These are phyloP conservation scores for Sporothrix brunneoviolacea DNA, from an alignment of 2,329 filamentous ascomycete species.

Conservation along the genomic window DNA sequence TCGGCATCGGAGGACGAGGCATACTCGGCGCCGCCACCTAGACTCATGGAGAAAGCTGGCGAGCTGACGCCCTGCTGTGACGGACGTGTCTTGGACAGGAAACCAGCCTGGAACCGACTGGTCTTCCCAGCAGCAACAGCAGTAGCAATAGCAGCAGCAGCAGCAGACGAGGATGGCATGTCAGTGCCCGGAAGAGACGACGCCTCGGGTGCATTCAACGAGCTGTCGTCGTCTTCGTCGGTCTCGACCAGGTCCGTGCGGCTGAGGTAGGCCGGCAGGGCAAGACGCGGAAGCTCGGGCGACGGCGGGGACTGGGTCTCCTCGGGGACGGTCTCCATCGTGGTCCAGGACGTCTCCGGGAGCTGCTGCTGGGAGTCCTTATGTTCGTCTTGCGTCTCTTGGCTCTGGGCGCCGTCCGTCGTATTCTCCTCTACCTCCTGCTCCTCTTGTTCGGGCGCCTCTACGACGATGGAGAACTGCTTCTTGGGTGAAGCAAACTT, in stretches of 20 bases:
- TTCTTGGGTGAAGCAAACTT: conserved; percentile 50
- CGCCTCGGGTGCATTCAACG: conserved; percentile 33
- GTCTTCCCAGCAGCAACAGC: conserved; percentile 40
- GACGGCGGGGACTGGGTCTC: conserved; percentile 26
- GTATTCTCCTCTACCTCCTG: too few relatives aligned
- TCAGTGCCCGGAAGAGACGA: conserved; percentile 24
- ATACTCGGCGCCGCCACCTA: conserved; percentile 27
- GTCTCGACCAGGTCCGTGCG: conserved; percentile 11
- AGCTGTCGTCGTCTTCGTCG: conserved; percentile 11
- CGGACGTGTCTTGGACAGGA: conserved; percentile 55
- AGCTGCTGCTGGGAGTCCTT: neutral
- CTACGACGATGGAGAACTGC: conserved; percentile 5
- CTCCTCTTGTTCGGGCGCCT: neutral
- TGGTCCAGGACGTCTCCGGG: neutral
- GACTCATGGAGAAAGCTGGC: too few relatives aligned
- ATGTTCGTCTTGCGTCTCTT: neutral
- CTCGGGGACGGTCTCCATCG: conserved; percentile 11
- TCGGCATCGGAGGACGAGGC: conserved; percentile 47
- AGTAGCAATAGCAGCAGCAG: too few relatives aligned
- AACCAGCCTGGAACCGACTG: conserved; percentile 81
- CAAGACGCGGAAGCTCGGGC: conserved; percentile 35
- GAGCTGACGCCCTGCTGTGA: neutral
- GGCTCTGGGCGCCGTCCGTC: too few relatives aligned
- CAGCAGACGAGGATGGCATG: neutral
- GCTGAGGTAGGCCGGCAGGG: conserved; percentile 11